Conservation (phyloP, 306 rosid genomes). For the Dryas alaskensis region DNA sequence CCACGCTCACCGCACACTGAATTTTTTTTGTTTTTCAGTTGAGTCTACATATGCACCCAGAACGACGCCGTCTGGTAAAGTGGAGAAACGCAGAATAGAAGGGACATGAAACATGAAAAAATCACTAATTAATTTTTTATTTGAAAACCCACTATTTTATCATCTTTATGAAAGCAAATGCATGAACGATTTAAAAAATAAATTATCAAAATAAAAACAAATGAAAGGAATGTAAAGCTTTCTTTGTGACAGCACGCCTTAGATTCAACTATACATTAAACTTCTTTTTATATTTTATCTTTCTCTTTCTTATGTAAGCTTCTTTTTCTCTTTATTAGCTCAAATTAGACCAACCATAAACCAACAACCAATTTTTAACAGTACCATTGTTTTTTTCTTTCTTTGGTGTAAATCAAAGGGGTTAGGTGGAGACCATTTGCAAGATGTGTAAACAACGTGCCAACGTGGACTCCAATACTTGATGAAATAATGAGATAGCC, state of each 20-base stretch:
- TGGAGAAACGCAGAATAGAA: neutral
- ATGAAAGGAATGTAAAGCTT: neutral
- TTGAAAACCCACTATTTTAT: too few relatives aligned
- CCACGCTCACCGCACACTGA: constrained; percentile 21
- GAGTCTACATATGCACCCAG: too few relatives aligned
- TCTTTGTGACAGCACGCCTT: constrained; percentile 3
- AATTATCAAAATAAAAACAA: neutral
- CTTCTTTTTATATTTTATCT: too few relatives aligned
- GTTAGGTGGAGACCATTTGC: constrained; percentile 9
- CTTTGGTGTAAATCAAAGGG: neutral
- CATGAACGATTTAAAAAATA: neutral
- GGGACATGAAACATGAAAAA: neutral
- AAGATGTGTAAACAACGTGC: constrained; percentile 2
- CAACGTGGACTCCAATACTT: constrained; percentile 26
- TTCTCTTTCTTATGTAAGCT: too few relatives aligned
- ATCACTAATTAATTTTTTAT: neutral
- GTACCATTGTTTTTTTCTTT: neutral
- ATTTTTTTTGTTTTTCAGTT: neutral
- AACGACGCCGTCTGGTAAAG: too few relatives aligned
- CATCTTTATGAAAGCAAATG: too few relatives aligned
- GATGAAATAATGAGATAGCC: neutral
- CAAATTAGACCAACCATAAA: constrained; percentile 13
- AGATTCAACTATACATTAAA: neutral
- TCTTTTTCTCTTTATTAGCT: neutral
- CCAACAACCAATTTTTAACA: constrained; percentile 5